Conservation (phyloP, 2,329 filamentous ascomycete genomes). For the Xylariaceae sp. region DNA sequence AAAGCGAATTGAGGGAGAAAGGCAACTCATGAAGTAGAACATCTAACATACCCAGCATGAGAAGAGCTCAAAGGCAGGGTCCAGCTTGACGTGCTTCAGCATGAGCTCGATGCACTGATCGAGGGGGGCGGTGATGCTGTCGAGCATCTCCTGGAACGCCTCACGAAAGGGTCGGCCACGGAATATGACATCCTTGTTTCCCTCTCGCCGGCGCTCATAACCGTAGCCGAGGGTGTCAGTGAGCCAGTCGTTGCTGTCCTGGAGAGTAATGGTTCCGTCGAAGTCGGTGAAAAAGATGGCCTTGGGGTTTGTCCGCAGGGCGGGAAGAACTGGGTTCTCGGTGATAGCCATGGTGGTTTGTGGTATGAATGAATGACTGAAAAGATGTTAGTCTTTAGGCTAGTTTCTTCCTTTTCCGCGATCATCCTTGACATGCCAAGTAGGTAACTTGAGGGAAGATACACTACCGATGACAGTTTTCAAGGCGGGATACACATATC, state of each 20-base stretch:
- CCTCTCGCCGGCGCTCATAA: constrained; percentile 58
- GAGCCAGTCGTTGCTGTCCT: constrained; percentile 63
- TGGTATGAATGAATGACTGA: background rate
- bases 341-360: constrained; percentile 8
- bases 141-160: constrained; percentile 86
- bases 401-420: background rate
- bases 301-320: constrained; percentile 65
- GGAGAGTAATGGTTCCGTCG: constrained; percentile 85
- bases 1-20: background rate
- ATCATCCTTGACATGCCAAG: too few species aligned
- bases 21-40: background rate
- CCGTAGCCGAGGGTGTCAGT: constrained; percentile 93
- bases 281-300: constrained; percentile 99
- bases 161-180: constrained; percentile 71
- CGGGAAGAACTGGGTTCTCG: constrained; percentile 39
- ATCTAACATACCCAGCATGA: constrained; percentile 62
- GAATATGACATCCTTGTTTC: constrained; percentile 72
- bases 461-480: too few species aligned
- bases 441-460: too few species aligned
- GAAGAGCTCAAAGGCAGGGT: constrained; percentile 84
- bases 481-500: too few species aligned
- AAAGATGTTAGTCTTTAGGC: background rate
- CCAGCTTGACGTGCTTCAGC: constrained; percentile 76
- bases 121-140: constrained; percentile 75
- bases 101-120: constrained; percentile 75